Conservation (phyloP, 768 basidiomycete species). For the Pleurotus djamor region DNA sequence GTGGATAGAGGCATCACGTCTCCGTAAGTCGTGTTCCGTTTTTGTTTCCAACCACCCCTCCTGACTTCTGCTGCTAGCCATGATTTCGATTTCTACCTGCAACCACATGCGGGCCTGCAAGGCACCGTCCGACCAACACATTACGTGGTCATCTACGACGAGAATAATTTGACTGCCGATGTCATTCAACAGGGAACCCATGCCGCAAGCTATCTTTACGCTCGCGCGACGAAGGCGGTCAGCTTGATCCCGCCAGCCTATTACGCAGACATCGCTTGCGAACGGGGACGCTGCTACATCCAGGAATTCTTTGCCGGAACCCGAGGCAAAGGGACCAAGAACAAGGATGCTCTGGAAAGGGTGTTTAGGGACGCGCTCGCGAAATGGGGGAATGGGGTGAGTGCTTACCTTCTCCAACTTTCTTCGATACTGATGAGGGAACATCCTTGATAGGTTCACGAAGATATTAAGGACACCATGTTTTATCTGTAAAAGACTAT, state of each 20-base stretch:
- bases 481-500: background rate
- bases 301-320: conserved; percentile 57
- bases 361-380: conserved; percentile 41
- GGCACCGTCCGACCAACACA: conserved; percentile 73
- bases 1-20: conserved; percentile 78
- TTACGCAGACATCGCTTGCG: conserved; percentile 81
- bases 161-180: conserved; percentile 63
- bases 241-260: conserved; percentile 79
- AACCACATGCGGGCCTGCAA: conserved; percentile 75
- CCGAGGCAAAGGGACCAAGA: conserved; percentile 22
- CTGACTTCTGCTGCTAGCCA: conserved; percentile 8
- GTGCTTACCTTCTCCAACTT: background rate
- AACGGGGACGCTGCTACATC: conserved; percentile 73
- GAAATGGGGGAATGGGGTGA: conserved; percentile 53
- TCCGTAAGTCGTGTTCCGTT: conserved; percentile 37
- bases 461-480: background rate
- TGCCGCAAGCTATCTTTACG: conserved; percentile 70
- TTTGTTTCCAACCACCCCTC: background rate
- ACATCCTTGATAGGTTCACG: background rate
- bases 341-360: conserved; percentile 29
- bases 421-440: background rate
- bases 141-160: conserved; percentile 80
- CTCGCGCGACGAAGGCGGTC: conserved; percentile 81
- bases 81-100: conserved; percentile 42
- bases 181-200: conserved; percentile 74